These are phyloP conservation scores for Calonectria crousiana DNA, from an alignment of 2,329 filamentous ascomycete genomes.

Conservation along the genomic window DNA sequence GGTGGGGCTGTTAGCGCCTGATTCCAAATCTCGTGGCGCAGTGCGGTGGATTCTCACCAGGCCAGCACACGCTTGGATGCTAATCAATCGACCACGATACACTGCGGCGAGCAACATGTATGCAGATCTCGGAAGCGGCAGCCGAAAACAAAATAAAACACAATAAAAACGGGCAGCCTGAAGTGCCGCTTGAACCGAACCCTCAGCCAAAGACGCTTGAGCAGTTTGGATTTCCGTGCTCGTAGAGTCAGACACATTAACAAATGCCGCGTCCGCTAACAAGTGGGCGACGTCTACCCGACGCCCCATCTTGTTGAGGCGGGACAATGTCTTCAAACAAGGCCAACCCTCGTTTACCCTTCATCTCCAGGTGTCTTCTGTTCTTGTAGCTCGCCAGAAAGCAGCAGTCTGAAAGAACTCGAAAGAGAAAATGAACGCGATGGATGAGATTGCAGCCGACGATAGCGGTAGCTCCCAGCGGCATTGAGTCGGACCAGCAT, in stretches of 20 bases:
- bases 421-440: too few species aligned
- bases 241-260: background rate
- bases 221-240: background rate
- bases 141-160: background rate
- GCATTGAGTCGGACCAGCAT: too few species aligned
- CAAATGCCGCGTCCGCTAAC: too few species aligned
- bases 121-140: background rate
- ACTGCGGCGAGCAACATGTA: too few species aligned
- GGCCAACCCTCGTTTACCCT: background rate
- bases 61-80: background rate
- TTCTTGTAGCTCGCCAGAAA: background rate
- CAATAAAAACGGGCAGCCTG: too few species aligned
- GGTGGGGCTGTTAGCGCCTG: background rate
- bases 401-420: background rate
- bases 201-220: background rate
- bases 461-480: too few species aligned
- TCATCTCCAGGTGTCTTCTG: background rate
- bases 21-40: slow-evolving; percentile 2
- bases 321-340: too few species aligned
- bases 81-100: background rate
- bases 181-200: background rate
- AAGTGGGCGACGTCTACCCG: too few species aligned
- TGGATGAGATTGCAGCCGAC: too few species aligned
- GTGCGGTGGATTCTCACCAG: background rate
- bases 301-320: too few species aligned